A percentile compares a stretch with the other conserved stretches of the same genome.
Evolutionary conservation across 73 alveolate genomes (phyloP).

Genomic region (Paraurostyla sp.): DNA sequence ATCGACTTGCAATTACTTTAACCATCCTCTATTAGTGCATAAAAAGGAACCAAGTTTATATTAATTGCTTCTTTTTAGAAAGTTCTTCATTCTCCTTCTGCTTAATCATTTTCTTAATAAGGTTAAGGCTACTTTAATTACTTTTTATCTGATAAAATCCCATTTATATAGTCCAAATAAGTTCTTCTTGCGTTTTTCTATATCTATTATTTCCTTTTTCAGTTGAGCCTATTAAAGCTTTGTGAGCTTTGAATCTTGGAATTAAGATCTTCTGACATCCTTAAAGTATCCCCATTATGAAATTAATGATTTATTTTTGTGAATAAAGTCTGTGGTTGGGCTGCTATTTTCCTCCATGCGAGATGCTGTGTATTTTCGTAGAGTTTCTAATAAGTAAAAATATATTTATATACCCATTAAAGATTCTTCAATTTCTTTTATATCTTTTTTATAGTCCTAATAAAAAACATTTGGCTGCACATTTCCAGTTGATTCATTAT

Average conservation of each 20-base stretch:
- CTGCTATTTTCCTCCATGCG: not conserved
- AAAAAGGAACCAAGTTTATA: not conserved
- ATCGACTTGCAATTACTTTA: not conserved
- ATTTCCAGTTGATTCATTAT: too few species aligned
- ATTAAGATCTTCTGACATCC: slow-evolving; percentile 5
- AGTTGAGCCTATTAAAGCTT: not conserved
- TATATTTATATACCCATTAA: not conserved
- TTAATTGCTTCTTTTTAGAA: not conserved
- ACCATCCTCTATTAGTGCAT: not conserved
- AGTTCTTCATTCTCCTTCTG: slow-evolving; percentile 15
- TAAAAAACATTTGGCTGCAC: not conserved
- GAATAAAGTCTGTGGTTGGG: not conserved
- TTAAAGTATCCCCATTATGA: not conserved
- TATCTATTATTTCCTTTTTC: slow-evolving; percentile 14
- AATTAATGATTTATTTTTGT: not conserved
- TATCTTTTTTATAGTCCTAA: slow-evolving; percentile 8
- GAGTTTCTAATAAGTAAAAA: not conserved
- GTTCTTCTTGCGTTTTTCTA: slow-evolving; percentile 46
- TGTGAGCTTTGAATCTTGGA: not conserved
- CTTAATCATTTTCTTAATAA: not conserved
- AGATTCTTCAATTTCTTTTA: slow-evolving; percentile 48
- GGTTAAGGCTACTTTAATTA: too few species aligned
- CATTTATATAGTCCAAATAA: slow-evolving; percentile 42
- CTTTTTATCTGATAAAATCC: slow-evolving; percentile 53
- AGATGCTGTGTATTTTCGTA: not conserved